Percentiles rank a stretch among this genome's conserved stretches.
These are phyloP conservation scores for Moricandia arvensis DNA, from an alignment of 345 rosid genomes.

Conservation along the genomic window DNA sequence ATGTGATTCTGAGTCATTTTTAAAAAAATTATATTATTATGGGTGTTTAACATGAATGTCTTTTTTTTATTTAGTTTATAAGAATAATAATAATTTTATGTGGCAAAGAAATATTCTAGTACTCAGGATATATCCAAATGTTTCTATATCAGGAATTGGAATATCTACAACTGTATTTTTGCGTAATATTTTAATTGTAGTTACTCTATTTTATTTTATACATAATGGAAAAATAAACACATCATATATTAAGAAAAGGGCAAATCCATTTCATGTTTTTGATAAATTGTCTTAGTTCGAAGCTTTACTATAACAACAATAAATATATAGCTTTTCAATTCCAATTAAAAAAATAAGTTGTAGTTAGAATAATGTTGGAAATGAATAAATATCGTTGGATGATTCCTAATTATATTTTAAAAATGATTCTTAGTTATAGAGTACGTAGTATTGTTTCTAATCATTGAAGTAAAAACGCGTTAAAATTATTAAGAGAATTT, in stretches of 20 bases:
- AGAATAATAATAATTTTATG: neutral
- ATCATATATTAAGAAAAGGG: neutral
- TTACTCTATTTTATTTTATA: neutral
- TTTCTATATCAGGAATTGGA: slow-evolving; percentile 5
- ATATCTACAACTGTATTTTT: slow-evolving; percentile 12
- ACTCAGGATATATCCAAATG: slow-evolving; percentile 15
- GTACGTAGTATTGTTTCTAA: slow-evolving; percentile 13
- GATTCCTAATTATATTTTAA: slow-evolving; percentile 5
- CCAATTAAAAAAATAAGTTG: neutral
- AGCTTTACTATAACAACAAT: neutral
- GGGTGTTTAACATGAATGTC: no score
- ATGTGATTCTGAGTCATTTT: no score
- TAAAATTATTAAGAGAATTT: slow-evolving; percentile 16
- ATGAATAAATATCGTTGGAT: slow-evolving; percentile 22
- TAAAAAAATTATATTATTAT: no score
- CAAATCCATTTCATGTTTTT: neutral
- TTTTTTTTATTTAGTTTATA: no score
- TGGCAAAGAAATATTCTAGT: neutral
- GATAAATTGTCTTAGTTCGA: neutral
- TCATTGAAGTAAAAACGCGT: slow-evolving; percentile 34
- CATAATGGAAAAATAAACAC: neutral
- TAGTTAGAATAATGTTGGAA: neutral
- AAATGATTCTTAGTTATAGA: slow-evolving; percentile 14
- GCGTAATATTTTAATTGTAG: slow-evolving; percentile 3
- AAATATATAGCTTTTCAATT: neutral